Base-by-base conservation (phyloP, 2,329 filamentous ascomycete genomes). In the Colletotrichum sp. region DNA sequence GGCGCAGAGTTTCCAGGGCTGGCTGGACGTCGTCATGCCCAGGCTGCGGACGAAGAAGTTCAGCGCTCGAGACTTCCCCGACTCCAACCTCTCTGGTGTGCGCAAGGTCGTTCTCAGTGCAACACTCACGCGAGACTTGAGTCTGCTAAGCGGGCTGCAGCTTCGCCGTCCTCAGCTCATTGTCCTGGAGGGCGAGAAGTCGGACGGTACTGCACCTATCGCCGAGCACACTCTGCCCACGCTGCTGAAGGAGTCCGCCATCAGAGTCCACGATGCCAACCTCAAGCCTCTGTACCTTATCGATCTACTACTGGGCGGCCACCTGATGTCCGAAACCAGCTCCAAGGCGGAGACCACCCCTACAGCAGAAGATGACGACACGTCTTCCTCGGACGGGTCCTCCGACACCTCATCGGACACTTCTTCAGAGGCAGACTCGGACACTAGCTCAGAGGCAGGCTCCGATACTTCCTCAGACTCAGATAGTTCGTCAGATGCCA, bases 1-100 rank as follows among this genome's bases (percentile, higher is more conserved):
- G 8, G 93, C 96, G 57, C 95, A 98, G 82, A 96, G 94, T 79
- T 98, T 97, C 82, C 96, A 98, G 81, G 94, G 96, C 79, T 98
- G 96, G 96, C 87, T 97, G 5, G 90, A 92, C 54, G 85, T 93
- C 1, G 90, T 97, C 8, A 92, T 95, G 80, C 90, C 92, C 18
- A 85, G 86, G 58, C 86, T 94, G 75, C 87, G 87, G 47, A 82
- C 81, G 3, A 81, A 82, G 4, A 86, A 86, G 55, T 87, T 87
- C 76, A 87, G 88, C 29, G 84, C 87, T 4, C 85, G 90, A 62
- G 88, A 91, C 76, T 88, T 89, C 75, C 86, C 86, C 27, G 86
- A 89, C 64, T 86, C 87, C 69, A 86, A 87, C 68, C 83, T 87
- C 55, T 85, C 83, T 7, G 88, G 87, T 18, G 87, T 97, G 5